Evolutionary conservation across 2,329 filamentous ascomycete species (phyloP).

Genomic region (Ceratocystis papillata): DNA sequence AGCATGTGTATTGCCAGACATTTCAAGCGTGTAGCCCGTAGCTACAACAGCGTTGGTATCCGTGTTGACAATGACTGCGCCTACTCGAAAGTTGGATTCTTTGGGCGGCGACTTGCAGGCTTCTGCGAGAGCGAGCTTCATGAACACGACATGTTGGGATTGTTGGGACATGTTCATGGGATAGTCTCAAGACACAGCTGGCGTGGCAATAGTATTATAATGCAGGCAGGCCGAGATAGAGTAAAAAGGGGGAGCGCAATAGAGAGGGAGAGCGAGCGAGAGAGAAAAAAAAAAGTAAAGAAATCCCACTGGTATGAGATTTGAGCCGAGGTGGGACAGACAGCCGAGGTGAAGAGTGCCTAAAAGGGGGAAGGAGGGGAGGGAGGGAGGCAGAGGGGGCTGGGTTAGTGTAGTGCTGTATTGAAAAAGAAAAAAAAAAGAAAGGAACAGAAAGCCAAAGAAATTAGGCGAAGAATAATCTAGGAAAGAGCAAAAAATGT

Average conservation of each 20-base stretch:
- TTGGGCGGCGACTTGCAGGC: slow-evolving; percentile 52
- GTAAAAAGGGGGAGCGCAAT: not conserved
- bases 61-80: slow-evolving; percentile 66
- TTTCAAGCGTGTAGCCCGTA: slow-evolving; percentile 83
- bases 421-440: not conserved
- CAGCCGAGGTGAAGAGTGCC: not conserved
- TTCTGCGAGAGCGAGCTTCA: slow-evolving; percentile 20
- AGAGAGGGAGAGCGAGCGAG: not conserved
- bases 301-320: slow-evolving; percentile 4
- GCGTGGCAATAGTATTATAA: not conserved
- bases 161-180: not conserved
- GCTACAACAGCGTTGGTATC: slow-evolving; percentile 52
- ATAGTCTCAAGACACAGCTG: not conserved
- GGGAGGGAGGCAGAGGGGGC: not conserved
- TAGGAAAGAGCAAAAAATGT: slow-evolving; percentile 1
- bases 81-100: slow-evolving; percentile 86
- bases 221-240: not conserved
- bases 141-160: slow-evolving; percentile 5
- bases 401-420: not conserved
- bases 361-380: not conserved
- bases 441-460: not conserved
- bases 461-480: not conserved
- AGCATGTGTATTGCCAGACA: slow-evolving; percentile 86
- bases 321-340: not conserved
- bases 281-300: not conserved